Evolutionary conservation across 306 rosid genomes (phyloP).

Genomic region (Castanea crenata): DNA sequence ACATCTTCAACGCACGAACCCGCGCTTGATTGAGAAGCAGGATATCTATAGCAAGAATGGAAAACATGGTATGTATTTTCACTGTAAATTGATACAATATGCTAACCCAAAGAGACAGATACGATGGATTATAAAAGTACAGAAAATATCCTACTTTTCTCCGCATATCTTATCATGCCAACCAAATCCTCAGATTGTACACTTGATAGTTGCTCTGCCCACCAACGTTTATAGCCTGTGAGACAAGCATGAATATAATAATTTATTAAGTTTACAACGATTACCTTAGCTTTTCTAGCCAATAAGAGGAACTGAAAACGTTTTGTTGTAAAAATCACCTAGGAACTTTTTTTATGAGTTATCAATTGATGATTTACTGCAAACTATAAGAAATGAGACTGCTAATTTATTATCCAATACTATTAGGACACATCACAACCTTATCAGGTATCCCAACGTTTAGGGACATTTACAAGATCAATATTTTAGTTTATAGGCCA

Average conservation of each 20-base stretch:
- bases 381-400: too few species aligned
- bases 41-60: conserved; percentile 53
- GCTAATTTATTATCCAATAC: too few species aligned
- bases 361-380: too few species aligned
- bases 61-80: conserved; percentile 3
- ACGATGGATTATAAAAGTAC: conserved; percentile 12
- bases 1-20: conserved; percentile 66
- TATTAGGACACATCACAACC: too few species aligned
- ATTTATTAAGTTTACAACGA: not conserved
- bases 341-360: too few species aligned
- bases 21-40: conserved; percentile 83
- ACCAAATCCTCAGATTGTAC: conserved; percentile 65
- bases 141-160: conserved; percentile 62
- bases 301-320: not conserved
- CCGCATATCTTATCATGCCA: conserved; percentile 75
- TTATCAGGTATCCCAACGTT: too few species aligned
- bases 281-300: not conserved
- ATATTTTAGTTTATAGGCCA: not conserved
- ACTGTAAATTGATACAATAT: conserved; percentile 10
- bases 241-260: conserved; percentile 21
- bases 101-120: conserved; percentile 10
- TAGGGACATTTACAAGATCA: not conserved
- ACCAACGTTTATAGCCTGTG: conserved; percentile 43
- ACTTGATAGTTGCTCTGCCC: conserved; percentile 45
- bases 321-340: not conserved